These are phyloP conservation scores for Blastomyces gilchristii DNA, from an alignment of 2,329 filamentous ascomycete genomes.

Conservation along the genomic window DNA sequence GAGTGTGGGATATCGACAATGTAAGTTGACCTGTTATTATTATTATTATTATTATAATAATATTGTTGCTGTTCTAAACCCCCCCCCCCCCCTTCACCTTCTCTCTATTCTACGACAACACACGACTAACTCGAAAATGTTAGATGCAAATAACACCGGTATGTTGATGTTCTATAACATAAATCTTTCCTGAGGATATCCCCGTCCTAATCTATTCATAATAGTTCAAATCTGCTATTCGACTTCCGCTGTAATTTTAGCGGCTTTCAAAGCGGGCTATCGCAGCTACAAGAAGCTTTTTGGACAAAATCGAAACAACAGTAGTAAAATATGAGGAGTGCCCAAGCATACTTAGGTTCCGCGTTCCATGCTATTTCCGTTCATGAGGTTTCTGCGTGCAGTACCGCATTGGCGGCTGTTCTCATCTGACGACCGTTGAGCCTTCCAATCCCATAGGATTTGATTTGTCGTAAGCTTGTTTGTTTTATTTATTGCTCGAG, in stretches of 20 bases:
- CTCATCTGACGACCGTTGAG: background rate
- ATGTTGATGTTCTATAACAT: background rate
- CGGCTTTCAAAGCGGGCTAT: background rate
- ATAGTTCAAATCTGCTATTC: conserved; percentile 13
- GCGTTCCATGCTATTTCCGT: background rate
- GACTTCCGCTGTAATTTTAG: background rate
- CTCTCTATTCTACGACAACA: background rate
- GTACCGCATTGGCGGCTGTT: no score
- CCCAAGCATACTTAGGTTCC: no score
- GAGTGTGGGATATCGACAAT: conserved; percentile 73
- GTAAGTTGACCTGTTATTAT: conserved; percentile 29
- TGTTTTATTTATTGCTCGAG: background rate
- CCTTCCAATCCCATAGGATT: background rate
- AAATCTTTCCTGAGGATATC: background rate
- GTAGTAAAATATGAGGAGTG: no score
- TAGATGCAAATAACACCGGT: conserved; percentile 14
- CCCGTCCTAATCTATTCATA: background rate
- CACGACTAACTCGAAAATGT: background rate
- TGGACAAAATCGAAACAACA: no score
- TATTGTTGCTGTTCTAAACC: no score
- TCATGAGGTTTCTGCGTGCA: background rate
- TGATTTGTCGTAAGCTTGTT: background rate
- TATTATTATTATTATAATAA: conserved; percentile 5
- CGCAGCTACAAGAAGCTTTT: no score
- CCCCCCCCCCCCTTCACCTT: background rate